Evolutionary conservation across 2,329 filamentous ascomycete genomes (phyloP), one percentile per base, ranked within the genome.

Genomic region (Albophoma yamanashiensis): DNA sequence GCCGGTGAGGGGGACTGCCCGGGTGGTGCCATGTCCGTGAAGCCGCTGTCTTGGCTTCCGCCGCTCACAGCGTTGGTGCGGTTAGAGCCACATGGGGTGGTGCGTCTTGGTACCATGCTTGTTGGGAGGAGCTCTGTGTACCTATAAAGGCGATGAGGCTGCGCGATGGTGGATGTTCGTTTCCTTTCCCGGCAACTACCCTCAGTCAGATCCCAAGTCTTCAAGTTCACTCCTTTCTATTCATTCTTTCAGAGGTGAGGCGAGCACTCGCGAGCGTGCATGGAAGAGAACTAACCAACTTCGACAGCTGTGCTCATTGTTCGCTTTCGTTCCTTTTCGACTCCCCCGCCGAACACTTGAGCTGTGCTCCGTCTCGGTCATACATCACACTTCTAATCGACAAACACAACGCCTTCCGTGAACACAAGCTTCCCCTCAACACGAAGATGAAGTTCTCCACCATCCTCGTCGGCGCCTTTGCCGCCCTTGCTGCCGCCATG

Each of bases 391-490:
- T 27, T 39, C 25, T 47, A 50, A 58, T 50, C 43, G 31, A 43
- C 38, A 5, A 14, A 11, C 20, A 20, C 40, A 56, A n/a, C 27
- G 14, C 25, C 38, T 31, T 7, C 27, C 27, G 3, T 39, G 1
- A n/a, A 34, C 42, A 42, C 22, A 8, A n/a, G 15, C 17, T 34
- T 20, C 27, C 20, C n/a, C 5, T 42, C 31, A 36, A 42, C 25
- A 52, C 14, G 76, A 80, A 75, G 65, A 82, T 82, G 79, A 79
- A 81, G 76, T 70, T 74, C 71, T 69, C 75, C 58, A 74, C 73
- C 63, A 67, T 82, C 70, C 62, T 82, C 70, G 67, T 74, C 67
- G 71, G 75, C 68, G 71, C 72, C 61, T 72, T 80, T 59, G 77
- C 77, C 64, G 75, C 77, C 63, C 67, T 80, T 62, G 76, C 71